Percentiles rank a stretch among this genome's conserved stretches.
Evolutionary conservation across 768 basidiomycete species (phyloP).

Genomic region (Dictyophora rubrovolvata): DNA sequence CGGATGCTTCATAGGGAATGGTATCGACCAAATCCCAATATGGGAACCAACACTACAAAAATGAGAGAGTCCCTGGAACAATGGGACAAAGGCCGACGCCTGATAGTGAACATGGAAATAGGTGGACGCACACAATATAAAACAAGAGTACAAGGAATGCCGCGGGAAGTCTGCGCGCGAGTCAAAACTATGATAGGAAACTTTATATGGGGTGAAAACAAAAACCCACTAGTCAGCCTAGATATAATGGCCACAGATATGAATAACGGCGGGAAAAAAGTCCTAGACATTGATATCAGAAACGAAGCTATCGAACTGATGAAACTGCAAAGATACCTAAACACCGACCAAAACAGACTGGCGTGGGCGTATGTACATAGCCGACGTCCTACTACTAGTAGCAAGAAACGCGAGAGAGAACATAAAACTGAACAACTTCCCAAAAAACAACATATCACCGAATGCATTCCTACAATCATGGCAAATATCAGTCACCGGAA

Average conservation of each 20-base stretch:
- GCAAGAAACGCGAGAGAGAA: not conserved
- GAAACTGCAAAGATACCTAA: not conserved
- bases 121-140: not conserved
- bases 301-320: not conserved
- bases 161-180: not conserved
- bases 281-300: not conserved
- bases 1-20: not conserved
- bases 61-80: not conserved
- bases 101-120: not conserved
- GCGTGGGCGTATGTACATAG: not conserved
- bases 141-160: not conserved
- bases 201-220: not conserved
- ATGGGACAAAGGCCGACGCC: not conserved
- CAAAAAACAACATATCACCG: not conserved
- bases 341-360: not conserved
- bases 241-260: no score
- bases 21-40: conserved; percentile 6
- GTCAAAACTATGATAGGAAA: not conserved
- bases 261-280: not conserved
- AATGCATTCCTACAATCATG: not conserved
- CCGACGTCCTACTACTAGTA: not conserved
- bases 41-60: not conserved
- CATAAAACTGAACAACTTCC: not conserved
- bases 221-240: not conserved
- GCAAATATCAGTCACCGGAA: not conserved